Conservation (phyloP, 2,329 filamentous ascomycete genomes). For the Fusarium mangiferae region DNA sequence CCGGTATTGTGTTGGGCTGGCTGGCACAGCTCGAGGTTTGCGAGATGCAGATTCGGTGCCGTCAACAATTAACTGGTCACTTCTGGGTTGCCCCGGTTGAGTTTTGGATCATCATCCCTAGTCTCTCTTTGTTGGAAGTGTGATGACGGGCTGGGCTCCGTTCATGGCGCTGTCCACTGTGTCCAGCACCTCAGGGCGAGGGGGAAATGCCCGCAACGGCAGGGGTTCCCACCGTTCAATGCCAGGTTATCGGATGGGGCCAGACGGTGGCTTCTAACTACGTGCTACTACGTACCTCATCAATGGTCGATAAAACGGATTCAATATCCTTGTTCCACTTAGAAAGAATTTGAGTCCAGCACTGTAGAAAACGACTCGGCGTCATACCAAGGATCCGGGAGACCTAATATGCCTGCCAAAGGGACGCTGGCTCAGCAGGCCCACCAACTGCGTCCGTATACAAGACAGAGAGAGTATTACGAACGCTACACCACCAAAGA, state of each 20-base stretch:
- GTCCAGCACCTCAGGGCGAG: conserved; percentile 28
- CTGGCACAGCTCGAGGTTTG: conserved; percentile 34
- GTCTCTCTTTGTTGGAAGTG: conserved; percentile 31
- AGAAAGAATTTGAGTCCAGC: conserved; percentile 9
- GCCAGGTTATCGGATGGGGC: conserved; percentile 43
- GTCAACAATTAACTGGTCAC: conserved; percentile 31
- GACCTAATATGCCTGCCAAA: conserved; percentile 15
- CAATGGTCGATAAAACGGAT: conserved; percentile 37
- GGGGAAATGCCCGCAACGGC: conserved; percentile 31
- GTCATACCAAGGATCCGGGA: conserved; percentile 23
- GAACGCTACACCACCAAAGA: background rate
- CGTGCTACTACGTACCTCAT: conserved; percentile 20
- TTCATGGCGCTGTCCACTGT: conserved; percentile 28
- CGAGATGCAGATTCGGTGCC: conserved; percentile 37
- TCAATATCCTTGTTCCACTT: conserved; percentile 28
- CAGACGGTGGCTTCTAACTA: conserved; percentile 43
- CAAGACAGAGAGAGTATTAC: background rate
- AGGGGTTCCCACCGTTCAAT: conserved; percentile 37
- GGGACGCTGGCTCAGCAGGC: conserved; percentile 1
- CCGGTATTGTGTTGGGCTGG: conserved; percentile 31
- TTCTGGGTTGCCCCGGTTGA: conserved; percentile 37
- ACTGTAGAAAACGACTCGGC: conserved; percentile 23
- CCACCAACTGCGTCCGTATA: background rate
- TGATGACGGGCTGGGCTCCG: conserved; percentile 40
- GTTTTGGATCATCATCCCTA: conserved; percentile 41